Base-by-base conservation (phyloP, 108 stramenopile genomes). In the Licmophora abbreviata region DNA sequence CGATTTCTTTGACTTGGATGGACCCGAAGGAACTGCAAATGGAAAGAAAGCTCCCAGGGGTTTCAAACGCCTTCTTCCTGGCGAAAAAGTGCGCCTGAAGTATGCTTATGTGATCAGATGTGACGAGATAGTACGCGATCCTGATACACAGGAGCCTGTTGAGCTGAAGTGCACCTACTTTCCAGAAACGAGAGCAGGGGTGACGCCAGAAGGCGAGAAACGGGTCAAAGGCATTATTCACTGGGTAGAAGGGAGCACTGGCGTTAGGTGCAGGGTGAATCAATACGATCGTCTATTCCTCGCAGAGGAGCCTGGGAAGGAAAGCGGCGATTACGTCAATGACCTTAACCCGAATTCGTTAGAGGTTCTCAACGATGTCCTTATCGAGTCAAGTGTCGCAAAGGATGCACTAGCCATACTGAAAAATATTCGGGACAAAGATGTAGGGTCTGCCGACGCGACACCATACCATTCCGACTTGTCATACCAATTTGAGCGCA, bases 201-300 rank as follows among this genome's bases (percentile, higher is more conserved):
- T 69, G 7, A 85, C 85, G 5, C 85, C 88, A 17, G 83, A 85
- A 38, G 85, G 82, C 11, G 71, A 76, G 78, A 64, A 69, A 34
- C 77, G 86, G 22, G 87, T 86, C 23, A 77, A 86, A 55, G 94
- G 94, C 29, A 95, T 95, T 25, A 85, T 95, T 24, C 94, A 95
- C 47, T 95, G 94, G 94, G 82, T 95, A 0, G 77, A 83, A 35
- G 77, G 70, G 9, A 61, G 61, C n/a, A 83, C 70, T 22, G 83
- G 61, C 3, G 52, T 76, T 4, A 64, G 54, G 37, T 82, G 77
- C 54, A 74, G 60, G 37, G 62, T 92, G 24, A 81, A 81, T 54
- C 81, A 86, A 51, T 95, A 91, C 45, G 94, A 91, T 75, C 71
- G 88, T 6, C 50, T 95, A 38, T 95, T 95, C 55, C 53, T 67